phyloP scores from a whole-genome alignment of 2,329 filamentous ascomycete species.

The Colletotrichum phormii region DNA sequence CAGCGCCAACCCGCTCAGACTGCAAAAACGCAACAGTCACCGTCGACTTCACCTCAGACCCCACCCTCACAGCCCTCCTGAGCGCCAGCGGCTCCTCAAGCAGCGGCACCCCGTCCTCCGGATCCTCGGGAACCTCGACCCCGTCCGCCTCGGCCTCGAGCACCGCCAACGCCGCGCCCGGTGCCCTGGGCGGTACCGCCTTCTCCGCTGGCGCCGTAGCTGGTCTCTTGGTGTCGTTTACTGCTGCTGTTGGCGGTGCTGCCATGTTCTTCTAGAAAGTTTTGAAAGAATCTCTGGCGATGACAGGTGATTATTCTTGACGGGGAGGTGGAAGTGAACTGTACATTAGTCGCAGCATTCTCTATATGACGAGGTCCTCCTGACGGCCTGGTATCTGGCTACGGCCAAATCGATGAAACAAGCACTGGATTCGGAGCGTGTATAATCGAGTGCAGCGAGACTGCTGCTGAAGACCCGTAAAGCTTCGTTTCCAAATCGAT shows the following conservation, averaged over 20 bases:
- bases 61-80: slow-evolving; percentile 49
- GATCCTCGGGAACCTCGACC: neutral
- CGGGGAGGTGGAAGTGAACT: neutral
- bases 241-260: slow-evolving; percentile 31
- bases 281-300: neutral
- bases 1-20: slow-evolving; percentile 44
- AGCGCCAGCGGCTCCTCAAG: slow-evolving; percentile 7
- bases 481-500: neutral
- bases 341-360: neutral
- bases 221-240: slow-evolving; percentile 10
- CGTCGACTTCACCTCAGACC: slow-evolving; percentile 45
- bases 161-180: slow-evolving; percentile 16
- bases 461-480: neutral
- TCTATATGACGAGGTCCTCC: neutral
- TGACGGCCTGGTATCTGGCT: neutral
- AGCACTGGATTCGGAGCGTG: neutral
- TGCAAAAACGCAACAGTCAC: slow-evolving; percentile 50
- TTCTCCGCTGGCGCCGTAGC: slow-evolving; percentile 3
- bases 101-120: slow-evolving; percentile 5
- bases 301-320: neutral
- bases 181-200: neutral
- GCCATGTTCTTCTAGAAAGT: slow-evolving; percentile 26
- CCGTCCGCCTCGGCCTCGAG: neutral
- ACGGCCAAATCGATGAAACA: neutral
- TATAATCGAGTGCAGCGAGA: neutral